Percentiles rank a stretch among this genome's conserved stretches.
Conservation (phyloP, 805 yeast genomes). For the Candida incommunis region DNA sequence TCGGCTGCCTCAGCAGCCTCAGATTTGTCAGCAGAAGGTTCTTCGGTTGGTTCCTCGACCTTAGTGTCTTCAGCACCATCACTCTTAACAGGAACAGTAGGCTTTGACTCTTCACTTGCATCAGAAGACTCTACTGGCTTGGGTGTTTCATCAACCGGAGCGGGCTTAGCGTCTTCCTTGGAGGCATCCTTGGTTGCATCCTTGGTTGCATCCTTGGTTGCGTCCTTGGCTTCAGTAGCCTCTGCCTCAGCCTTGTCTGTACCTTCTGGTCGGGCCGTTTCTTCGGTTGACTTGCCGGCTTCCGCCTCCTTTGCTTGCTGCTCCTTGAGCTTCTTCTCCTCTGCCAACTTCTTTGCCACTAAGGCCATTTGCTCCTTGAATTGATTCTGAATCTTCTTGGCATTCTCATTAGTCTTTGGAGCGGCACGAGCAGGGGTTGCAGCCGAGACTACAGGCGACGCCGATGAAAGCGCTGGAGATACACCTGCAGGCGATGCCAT, state of each 20-base stretch:
- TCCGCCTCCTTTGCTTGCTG: background rate
- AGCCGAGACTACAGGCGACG: background rate
- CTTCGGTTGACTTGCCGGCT: too few relatives aligned
- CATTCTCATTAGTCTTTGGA: slow-evolving; percentile 3
- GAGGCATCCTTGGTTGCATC: slow-evolving; percentile 1
- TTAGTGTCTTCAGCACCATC: too few relatives aligned
- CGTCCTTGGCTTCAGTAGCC: slow-evolving; percentile 1
- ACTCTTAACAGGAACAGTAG: too few relatives aligned
- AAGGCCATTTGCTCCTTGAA: slow-evolving; percentile 2
- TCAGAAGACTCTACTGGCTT: too few relatives aligned
- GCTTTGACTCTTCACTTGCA: too few relatives aligned
- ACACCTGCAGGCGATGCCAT: background rate
- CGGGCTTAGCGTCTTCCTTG: slow-evolving; percentile 3
- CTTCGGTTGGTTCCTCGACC: slow-evolving; percentile 3
- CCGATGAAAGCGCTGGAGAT: background rate
- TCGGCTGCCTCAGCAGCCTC: slow-evolving; percentile 5
- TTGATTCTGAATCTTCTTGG: slow-evolving; percentile 3
- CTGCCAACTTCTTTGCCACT: slow-evolving; percentile 2
- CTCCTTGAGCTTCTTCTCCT: slow-evolving; percentile 3
- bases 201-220: background rate
- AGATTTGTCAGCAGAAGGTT: slow-evolving; percentile 3
- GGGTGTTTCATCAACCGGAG: too few relatives aligned
- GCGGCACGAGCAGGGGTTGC: background rate
- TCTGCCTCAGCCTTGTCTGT: background rate
- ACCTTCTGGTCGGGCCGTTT: too few relatives aligned